Evolutionary conservation across 306 rosid genomes (phyloP), one percentile per base, ranked within the genome.

Genomic region (Dalbergia oliveri): DNA sequence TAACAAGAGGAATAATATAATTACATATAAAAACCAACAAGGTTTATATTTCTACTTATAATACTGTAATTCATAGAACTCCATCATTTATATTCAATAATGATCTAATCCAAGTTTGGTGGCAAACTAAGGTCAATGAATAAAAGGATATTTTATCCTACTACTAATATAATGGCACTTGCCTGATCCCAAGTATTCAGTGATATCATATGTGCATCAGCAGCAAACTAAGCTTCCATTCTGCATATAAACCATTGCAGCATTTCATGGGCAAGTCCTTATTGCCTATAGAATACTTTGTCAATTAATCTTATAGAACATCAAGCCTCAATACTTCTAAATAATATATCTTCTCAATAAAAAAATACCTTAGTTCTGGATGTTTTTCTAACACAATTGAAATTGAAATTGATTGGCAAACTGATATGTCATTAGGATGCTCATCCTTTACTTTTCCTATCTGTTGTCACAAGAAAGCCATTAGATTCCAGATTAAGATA

Each of bases 371-470:
- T 75, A 88, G 82, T 78, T 88, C 88, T 37, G 94, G 97, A 64
- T 84, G 86, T 84, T 88, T 85, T 56, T 85, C 86, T 47, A 88
- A 82, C 61, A 91, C n/a, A n/a, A n/a, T n/a, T n/a, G n/a, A 94
- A 81, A 89, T 66, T 12, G 88, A 81, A 62, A 91, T 91, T 8
- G 92, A 94, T 86, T 75, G 78, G 49, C 68, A 85, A 51, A 91
- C 91, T 7, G 92, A 89, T 83, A 91, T 87, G 80, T 91, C 92
- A 65, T 85, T 89, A 0, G 85, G 76, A 84, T 80, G 66, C 70
- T 91, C 94, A 78, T 88, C 93, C 75, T 94, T 89, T 23, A 91
- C 92, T 86, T 89, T 88, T 59, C 69, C 94, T 0, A 90, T 89
- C 97, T 91, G 79, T 69, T 68, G 61, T 50, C 66, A 79, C 57